phyloP scores from a whole-genome alignment of 495 filamentous ascomycete species.

The Stereocaulon alpinum region DNA sequence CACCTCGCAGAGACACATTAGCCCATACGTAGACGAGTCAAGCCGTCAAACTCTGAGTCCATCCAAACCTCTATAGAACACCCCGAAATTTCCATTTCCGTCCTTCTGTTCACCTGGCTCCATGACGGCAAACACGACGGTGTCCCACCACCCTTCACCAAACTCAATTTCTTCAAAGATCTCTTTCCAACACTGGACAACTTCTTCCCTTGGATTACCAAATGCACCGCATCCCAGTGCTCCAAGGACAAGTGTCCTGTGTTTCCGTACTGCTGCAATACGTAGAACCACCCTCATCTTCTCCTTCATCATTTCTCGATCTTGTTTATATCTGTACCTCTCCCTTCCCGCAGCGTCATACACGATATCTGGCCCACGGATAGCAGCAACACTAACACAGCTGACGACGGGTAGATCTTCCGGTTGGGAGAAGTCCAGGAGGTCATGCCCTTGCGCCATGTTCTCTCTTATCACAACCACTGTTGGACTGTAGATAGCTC shows the following conservation, averaged over 20 bases:
- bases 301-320: constrained; percentile 41
- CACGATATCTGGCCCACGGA: constrained; percentile 36
- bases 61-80: constrained; percentile 39
- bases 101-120: constrained; percentile 29
- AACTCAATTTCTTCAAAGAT: constrained; percentile 46
- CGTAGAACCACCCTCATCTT: constrained; percentile 52
- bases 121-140: constrained; percentile 44
- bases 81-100: constrained; percentile 37
- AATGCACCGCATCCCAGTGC: constrained; percentile 61
- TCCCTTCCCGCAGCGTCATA: constrained; percentile 8
- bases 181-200: constrained; percentile 50
- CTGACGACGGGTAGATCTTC: constrained; percentile 41
- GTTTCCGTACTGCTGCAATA: constrained; percentile 40
- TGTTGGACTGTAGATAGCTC: constrained; percentile 48
- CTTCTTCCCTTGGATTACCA: constrained; percentile 46
- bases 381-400: constrained; percentile 49
- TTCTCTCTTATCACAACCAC: constrained; percentile 46
- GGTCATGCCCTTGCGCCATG: constrained; percentile 29
- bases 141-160: constrained; percentile 46
- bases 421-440: constrained; percentile 30
- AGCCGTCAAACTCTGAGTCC: constrained; percentile 30
- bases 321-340: constrained; percentile 28
- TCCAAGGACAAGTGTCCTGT: constrained; percentile 49
- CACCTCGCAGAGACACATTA: not conserved
- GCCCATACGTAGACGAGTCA: not conserved